Base-by-base conservation (phyloP, 163 green algal genomes). In the Smithsoniella earleae region DNA sequence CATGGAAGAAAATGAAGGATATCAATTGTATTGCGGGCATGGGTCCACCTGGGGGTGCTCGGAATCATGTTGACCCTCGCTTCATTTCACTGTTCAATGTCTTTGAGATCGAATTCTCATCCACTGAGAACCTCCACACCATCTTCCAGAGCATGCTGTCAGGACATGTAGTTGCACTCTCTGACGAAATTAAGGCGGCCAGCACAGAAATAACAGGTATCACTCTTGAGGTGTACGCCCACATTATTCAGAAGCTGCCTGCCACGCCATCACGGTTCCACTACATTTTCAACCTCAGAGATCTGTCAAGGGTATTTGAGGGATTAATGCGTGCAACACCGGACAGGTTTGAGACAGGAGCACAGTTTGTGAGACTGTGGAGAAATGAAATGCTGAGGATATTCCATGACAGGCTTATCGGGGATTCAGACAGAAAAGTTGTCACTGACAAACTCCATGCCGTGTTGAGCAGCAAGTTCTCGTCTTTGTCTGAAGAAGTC, bases 271-370 rank as follows among this genome's bases (percentile, higher is more conserved):
- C 77, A 4, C 82, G 88, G 64, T 95, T 95, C 82, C 87, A 93
- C 75, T 95, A 95, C 83, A 87, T 94, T 40, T 95, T 95, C 83
- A 95, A 95, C 81, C 82, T 95, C 62, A 78, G 89, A 31, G 89
- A 95, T 82, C 77, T 95, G 16, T 86, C 75, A 30, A 76, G 86
- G 40, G 79, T 92, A 33, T 92, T 75, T 66, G 52, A 82, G 66
- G 78, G 74, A 0, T 58, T 73, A 27, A 66, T 73, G 36, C 66
- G 36, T 18, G 37, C 22, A 8, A 49, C 25, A 5, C 74, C 63
- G 18, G 77, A 85, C 73, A 82, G 77, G 34, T 84, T 88, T 73
- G 75, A 66, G 34, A 82, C 64, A 6, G 69, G 75, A 1, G 75
- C 81, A 52, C 44, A 80, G 25, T 87, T 91, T 77, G 66, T 92